Evolutionary conservation across 306 rosid species (phyloP), one percentile per base, ranked within the genome.

Genomic region (Trichosanthes truncata): DNA sequence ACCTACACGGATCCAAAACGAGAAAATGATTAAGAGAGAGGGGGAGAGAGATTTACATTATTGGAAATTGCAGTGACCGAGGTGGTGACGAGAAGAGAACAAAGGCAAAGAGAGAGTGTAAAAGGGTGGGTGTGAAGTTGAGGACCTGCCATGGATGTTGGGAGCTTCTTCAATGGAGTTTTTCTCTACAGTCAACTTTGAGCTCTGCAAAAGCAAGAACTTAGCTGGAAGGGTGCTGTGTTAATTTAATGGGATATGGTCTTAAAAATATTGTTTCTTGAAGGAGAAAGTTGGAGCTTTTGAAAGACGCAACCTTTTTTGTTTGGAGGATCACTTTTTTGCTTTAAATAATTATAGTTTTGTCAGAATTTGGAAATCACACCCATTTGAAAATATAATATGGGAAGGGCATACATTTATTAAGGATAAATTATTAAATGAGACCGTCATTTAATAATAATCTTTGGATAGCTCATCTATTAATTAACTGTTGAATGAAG

Each of bases 121-220:
- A 15, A n/a, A 76, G 9, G 66, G 48, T 46, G 12, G 59, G 6
- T 21, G 76, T 20, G 73, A 74, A 69, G 35, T 76, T 52, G 52
- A 17, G 48, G 4, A 76, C 76, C 25, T 12, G 79, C 85, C 85
- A 81, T 67, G 71, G 63, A 51, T 2, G 20, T 51, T 57, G 80
- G 21, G 45, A 57, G 69, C 80, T 56, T 52, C 55, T 46, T 46
- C 20, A 51, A 51, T 10, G 55, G 55, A 51, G 55, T 3, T 14
- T 14, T 15, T 14, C 17, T 45, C 7, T 38, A 6, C 41, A 38
- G 41, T 38, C 45, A 40, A 40, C 8, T 40, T 6, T 9, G 15
- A 45, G 51, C 14, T 45, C 15, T 45, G 51, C 15, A 45, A 45
- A 45, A 45, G 13, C 51, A 45, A 57, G 29, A 23, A 56, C 3